Evolutionary conservation across 768 basidiomycete species (phyloP).

Genomic region (Tulasnella sp.): DNA sequence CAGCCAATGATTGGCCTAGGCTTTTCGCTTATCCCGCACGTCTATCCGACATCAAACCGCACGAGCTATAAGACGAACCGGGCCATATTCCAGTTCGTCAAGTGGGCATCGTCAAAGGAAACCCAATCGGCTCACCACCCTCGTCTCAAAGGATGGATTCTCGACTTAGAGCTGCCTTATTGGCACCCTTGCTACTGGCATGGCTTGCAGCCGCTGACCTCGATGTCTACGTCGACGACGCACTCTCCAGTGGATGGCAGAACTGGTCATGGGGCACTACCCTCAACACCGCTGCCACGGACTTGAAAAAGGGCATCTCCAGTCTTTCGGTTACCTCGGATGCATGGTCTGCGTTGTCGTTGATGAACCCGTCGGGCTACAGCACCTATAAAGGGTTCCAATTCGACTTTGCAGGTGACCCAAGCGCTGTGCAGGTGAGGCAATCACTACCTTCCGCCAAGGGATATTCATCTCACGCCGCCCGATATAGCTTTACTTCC

Average conservation of each 20-base stretch:
- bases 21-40: neutral
- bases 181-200: constrained; percentile 16
- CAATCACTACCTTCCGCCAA: neutral
- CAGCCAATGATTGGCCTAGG: neutral
- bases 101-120: neutral
- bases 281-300: constrained; percentile 53
- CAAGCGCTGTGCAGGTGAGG: constrained; percentile 42
- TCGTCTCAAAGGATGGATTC: neutral
- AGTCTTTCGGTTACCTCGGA: constrained; percentile 50
- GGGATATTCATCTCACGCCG: neutral
- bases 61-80: neutral
- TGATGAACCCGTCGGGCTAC: constrained; percentile 46
- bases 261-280: constrained; percentile 57
- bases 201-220: constrained; percentile 44
- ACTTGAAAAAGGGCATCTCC: constrained; percentile 49
- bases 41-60: neutral
- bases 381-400: constrained; percentile 51
- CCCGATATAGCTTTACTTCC: constrained; percentile 45
- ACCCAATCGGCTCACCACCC: neutral
- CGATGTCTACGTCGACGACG: constrained; percentile 49
- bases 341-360: constrained; percentile 53
- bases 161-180: neutral
- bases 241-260: constrained; percentile 53
- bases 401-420: constrained; percentile 54
- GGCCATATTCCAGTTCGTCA: neutral